Conservation (phyloP, 371 early-diverging fungal species). For the Syncephalis fuscata region DNA sequence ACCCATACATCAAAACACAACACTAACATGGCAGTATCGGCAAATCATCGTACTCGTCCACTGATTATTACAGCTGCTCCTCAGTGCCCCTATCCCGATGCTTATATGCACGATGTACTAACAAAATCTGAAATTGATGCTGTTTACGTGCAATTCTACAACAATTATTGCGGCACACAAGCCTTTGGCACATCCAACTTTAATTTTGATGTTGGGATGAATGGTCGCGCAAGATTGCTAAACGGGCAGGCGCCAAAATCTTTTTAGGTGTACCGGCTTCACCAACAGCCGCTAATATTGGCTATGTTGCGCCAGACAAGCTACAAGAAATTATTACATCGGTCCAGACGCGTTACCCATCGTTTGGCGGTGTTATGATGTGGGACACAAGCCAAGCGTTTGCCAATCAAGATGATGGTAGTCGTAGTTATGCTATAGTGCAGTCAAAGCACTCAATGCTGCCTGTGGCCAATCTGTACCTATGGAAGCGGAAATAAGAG, state of each 20-base stretch:
- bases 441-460: no score
- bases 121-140: constrained; percentile 40
- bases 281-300: constrained; percentile 28
- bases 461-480: no score
- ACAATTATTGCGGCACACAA: constrained; percentile 37
- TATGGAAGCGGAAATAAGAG: no score
- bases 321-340: constrained; percentile 21
- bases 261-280: constrained; percentile 43
- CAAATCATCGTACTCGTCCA: constrained; percentile 13
- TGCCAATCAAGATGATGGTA: background rate
- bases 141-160: constrained; percentile 60
- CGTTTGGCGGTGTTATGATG: constrained; percentile 49
- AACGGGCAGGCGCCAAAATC: constrained; percentile 36
- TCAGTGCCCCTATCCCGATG: constrained; percentile 26
- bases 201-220: constrained; percentile 43
- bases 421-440: constrained; percentile 1
- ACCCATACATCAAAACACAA: no score
- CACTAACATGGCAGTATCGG: background rate
- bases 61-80: constrained; percentile 33
- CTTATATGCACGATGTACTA: constrained; percentile 16
- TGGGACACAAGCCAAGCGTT: constrained; percentile 29
- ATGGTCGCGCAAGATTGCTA: constrained; percentile 28
- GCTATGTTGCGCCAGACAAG: constrained; percentile 21
- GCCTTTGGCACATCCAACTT: constrained; percentile 17
- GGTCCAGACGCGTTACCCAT: constrained; percentile 12